A percentile compares a stretch with the other conserved stretches of the same genome.
Conservation (phyloP, 345 rosid species). For the Nasturtium officinale region DNA sequence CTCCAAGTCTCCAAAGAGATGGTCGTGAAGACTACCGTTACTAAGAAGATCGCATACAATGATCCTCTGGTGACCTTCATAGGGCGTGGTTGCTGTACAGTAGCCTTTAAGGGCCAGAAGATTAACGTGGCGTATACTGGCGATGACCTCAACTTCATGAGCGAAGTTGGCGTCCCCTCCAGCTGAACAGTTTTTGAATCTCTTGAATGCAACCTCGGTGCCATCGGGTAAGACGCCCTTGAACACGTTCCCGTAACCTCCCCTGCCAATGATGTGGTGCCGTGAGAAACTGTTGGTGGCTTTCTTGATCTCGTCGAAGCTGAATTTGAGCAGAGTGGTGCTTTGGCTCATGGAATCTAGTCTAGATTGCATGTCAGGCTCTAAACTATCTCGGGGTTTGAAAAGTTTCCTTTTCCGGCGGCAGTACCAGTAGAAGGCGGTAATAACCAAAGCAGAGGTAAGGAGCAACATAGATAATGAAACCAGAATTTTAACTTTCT, state of each 20-base stretch:
- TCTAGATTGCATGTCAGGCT: conserved; percentile 47
- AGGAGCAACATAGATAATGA: conserved; percentile 39
- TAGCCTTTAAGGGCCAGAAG: conserved; percentile 83
- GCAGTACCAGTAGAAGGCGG: conserved; percentile 52
- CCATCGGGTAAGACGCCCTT: conserved; percentile 69
- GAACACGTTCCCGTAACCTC: conserved; percentile 92
- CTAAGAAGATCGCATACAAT: conserved; percentile 82
- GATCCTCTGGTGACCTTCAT: conserved; percentile 95
- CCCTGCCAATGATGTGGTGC: conserved; percentile 71
- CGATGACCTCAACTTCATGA: conserved; percentile 90
- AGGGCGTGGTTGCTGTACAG: conserved; percentile 74
- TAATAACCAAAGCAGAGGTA: conserved; percentile 38
- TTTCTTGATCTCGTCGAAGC: conserved; percentile 74
- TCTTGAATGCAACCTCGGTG: conserved; percentile 79
- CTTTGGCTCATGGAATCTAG: conserved; percentile 67
- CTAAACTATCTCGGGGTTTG: conserved; percentile 36
- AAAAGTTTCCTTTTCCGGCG: conserved; percentile 44
- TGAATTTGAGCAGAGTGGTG: conserved; percentile 63
- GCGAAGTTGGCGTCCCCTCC: conserved; percentile 69
- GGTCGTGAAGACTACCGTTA: conserved; percentile 84
- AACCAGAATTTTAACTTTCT: conserved; percentile 43
- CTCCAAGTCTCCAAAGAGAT: conserved; percentile 58
- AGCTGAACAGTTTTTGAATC: conserved; percentile 91
- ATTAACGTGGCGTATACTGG: conserved; percentile 84
- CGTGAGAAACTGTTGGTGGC: conserved; percentile 76